These are phyloP conservation scores for Vaccinium myrtillus DNA, from an alignment of 148 eudicot species.

Conservation along the genomic window DNA sequence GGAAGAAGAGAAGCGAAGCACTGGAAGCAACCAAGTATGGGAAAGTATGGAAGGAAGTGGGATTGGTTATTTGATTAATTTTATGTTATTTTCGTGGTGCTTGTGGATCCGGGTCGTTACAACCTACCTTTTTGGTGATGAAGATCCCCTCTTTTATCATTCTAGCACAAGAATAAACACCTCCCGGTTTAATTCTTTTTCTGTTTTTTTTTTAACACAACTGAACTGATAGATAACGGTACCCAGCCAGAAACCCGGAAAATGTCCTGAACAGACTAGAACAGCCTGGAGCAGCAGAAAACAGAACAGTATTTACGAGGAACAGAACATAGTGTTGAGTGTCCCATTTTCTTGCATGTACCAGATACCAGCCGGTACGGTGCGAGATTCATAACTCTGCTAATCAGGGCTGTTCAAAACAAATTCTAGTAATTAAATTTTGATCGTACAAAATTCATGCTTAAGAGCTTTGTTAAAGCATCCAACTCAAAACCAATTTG, in stretches of 20 bases:
- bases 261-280: neutral
- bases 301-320: neutral
- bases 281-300: neutral
- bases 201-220: too few species aligned
- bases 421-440: neutral
- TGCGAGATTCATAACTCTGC: neutral
- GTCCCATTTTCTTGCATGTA: neutral
- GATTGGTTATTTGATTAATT: too few species aligned
- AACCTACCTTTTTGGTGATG: neutral
- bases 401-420: neutral
- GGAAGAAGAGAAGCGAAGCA: too few species aligned
- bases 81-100: too few species aligned
- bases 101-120: too few species aligned
- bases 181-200: neutral
- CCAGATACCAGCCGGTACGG: neutral
- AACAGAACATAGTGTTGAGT: neutral
- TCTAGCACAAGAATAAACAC: neutral
- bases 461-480: neutral
- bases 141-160: neutral
- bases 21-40: too few species aligned
- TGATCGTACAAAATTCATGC: neutral
- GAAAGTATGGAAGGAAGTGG: too few species aligned
- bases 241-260: neutral
- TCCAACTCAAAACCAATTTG: too few species aligned
- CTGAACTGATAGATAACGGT: neutral